Evolutionary conservation across 1,284 basidiomycete species (phyloP).

Genomic region (Thecaphora thlaspeos): DNA sequence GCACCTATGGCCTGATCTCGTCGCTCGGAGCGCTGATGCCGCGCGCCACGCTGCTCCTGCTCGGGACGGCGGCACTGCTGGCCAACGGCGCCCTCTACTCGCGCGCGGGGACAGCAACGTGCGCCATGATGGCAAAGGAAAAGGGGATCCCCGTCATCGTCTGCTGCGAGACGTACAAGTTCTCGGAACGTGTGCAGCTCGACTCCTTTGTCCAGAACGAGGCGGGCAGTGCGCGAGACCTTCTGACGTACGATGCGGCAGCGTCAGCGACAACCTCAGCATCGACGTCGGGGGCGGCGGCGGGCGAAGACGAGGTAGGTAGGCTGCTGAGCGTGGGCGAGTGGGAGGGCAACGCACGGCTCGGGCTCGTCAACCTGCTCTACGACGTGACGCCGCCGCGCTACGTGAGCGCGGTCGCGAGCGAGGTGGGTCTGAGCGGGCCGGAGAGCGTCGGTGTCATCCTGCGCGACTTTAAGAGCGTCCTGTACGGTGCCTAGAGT

Average conservation of each 20-base stretch:
- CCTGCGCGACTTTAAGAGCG: slow-evolving; percentile 56
- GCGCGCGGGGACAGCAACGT: slow-evolving; percentile 88
- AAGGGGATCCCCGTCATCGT: slow-evolving; percentile 89
- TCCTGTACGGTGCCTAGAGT: slow-evolving; percentile 48
- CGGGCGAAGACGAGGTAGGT: slow-evolving; percentile 5
- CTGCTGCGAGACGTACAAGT: slow-evolving; percentile 98
- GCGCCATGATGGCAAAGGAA: slow-evolving; percentile 91
- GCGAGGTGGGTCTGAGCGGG: slow-evolving; percentile 53
- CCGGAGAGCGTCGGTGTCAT: slow-evolving; percentile 56
- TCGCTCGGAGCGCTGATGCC: slow-evolving; percentile 79
- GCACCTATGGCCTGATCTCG: slow-evolving; percentile 88
- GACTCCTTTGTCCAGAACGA: slow-evolving; percentile 97
- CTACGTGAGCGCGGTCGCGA: slow-evolving; percentile 52
- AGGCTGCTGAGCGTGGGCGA: slow-evolving; percentile 32
- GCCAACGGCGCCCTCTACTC: slow-evolving; percentile 93
- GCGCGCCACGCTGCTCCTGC: slow-evolving; percentile 75
- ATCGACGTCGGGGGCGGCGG: not conserved
- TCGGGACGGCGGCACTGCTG: slow-evolving; percentile 90
- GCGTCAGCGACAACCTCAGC: not conserved
- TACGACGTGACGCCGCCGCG: slow-evolving; percentile 56
- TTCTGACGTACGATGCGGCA: slow-evolving; percentile 18
- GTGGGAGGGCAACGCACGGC: slow-evolving; percentile 25
- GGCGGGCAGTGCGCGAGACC: slow-evolving; percentile 59
- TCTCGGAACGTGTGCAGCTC: slow-evolving; percentile 85
- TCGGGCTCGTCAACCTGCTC: slow-evolving; percentile 50